Evolutionary conservation across 805 yeast genomes (phyloP), one percentile per base, ranked within the genome.

Genomic region (Wickerhamomyces xylosicus): DNA sequence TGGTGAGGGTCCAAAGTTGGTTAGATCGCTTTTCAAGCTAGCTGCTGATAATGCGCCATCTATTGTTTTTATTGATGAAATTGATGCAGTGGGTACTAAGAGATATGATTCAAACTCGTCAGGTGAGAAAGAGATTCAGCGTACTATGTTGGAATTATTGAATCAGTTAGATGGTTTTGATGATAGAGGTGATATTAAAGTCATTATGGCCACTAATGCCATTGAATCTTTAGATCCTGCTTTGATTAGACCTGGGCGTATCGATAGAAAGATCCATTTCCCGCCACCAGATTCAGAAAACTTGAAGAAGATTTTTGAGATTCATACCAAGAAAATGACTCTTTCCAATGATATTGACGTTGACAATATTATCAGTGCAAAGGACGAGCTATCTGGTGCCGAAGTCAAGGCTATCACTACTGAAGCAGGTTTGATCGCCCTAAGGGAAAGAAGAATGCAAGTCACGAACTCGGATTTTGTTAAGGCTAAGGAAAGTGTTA

Each of bases 41-140:
- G 98, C 98, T 2, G 92, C 89, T 19, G 98, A 92, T 48, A 81
- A 87, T 61, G 96, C 98, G 0, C 98, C 98, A 31, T 80, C 95
- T n/a, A 92, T 92, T 65, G 96, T 92, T 29, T 92, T 92, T 56
- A 92, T 92, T 48, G 98, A 92, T 66, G 98, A 92, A 67, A 90
- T 92, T 56, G 98, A 92, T 64, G 97, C 99, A 34, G 92, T 92
- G 58, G 99, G 98, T 63, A 84, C 95, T n/a, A 90, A 90, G 61
- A 79, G 99, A 62, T 89, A 90, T 61, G 96, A 90, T 43, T 81
- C 82, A 2, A 45, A 54, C 15, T 81, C 95, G 17, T 97, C 97
- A 34, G 97, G 97, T 57, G 97, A 90, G 64, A 76, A 95, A 51
- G 97, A 90, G 64, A 85, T 90, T 47, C 97, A 90, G 67, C 79